Base-by-base conservation (phyloP, 2,329 filamentous ascomycete species). In the Shiraia sp. region DNA sequence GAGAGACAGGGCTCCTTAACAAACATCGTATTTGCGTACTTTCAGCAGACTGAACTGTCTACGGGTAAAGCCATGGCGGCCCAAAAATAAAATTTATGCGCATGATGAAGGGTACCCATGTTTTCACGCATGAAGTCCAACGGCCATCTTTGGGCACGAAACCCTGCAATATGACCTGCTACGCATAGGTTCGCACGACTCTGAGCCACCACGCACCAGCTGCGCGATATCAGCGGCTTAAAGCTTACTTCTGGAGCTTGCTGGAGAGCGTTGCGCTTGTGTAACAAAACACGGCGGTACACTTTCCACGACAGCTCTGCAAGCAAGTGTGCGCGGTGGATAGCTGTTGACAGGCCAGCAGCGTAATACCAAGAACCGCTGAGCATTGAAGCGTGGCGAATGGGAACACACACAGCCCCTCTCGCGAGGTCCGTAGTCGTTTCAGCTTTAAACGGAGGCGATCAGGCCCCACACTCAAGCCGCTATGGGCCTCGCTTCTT, bases 401-500 rank as follows among this genome's bases (percentile, higher is more conserved):
- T 61, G 22, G 30, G 34, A 48, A 34, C 12, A 33, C 29, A 29
- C 36, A 45, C 24, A 49, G 47, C 40, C 28, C 31, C 37, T 38
- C 14, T 36, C 30, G 29, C 25, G 26, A 40, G 45, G 30, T 30
- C 30, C 23, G 37, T 36, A 24, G 43, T 40, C 36, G 57, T 61
- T 59, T 59, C 56, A 59, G 49, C 44, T 51, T 22, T 53, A 40
- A 41, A 44, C 47, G 42, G 36, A 47, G 44, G 49, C 39, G 49
- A 58, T 59, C 51, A 49, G 36, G 28, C 47, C 46, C 46, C 46
- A 36, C 45, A 45, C 48, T 46, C 43, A 51, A 36, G 33, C 47
- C 45, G 26, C 15, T 29, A 40, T 44, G 25, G 40, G 46, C 32
- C 29, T 46, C 36, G 40, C 32, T 36, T 31, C 31, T 23, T 27